These are phyloP conservation scores for Bryum argenteum DNA, from an alignment of 225 moss, liverwort and hornwort genomes.

Conservation along the genomic window DNA sequence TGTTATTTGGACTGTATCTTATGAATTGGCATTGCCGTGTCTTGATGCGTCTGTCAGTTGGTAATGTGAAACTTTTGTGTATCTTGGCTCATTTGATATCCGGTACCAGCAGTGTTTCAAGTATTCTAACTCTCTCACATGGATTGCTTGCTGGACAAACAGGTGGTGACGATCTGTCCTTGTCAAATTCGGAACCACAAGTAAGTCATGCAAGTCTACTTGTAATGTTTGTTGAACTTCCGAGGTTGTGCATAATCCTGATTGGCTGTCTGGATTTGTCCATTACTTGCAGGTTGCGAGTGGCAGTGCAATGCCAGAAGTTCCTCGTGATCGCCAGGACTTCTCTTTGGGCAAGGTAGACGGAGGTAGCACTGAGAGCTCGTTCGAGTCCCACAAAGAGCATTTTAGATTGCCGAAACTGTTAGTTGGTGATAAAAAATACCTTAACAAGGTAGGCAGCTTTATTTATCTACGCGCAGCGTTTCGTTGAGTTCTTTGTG, in stretches of 20 bases:
- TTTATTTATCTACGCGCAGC: conserved; percentile 22
- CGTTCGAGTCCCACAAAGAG: conserved; percentile 71
- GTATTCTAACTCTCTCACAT: neutral
- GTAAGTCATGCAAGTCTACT: conserved; percentile 37
- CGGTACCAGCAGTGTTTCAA: neutral
- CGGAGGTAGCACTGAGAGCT: conserved; percentile 76
- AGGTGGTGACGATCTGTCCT: conserved; percentile 60
- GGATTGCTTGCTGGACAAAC: conserved; percentile 40
- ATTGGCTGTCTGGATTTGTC: neutral
- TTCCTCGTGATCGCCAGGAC: conserved; percentile 69
- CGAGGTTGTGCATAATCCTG: neutral
- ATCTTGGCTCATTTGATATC: neutral
- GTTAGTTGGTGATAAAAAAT: conserved; percentile 86
- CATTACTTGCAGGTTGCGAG: conserved; percentile 63
- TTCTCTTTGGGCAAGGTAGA: conserved; percentile 69
- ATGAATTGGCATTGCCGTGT: neutral
- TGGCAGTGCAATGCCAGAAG: conserved; percentile 61
- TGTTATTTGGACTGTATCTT: neutral
- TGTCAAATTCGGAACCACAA: conserved; percentile 68
- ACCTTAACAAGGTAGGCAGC: conserved; percentile 80
- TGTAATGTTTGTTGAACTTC: neutral
- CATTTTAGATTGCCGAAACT: conserved; percentile 84
- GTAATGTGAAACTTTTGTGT: neutral
- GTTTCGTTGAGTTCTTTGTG: neutral
- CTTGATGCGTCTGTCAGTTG: neutral